Evolutionary conservation across 1,139 yeast genomes (phyloP), one percentile per base, ranked within the genome.

Genomic region (Hemisphaericaspora lyxosophila): DNA sequence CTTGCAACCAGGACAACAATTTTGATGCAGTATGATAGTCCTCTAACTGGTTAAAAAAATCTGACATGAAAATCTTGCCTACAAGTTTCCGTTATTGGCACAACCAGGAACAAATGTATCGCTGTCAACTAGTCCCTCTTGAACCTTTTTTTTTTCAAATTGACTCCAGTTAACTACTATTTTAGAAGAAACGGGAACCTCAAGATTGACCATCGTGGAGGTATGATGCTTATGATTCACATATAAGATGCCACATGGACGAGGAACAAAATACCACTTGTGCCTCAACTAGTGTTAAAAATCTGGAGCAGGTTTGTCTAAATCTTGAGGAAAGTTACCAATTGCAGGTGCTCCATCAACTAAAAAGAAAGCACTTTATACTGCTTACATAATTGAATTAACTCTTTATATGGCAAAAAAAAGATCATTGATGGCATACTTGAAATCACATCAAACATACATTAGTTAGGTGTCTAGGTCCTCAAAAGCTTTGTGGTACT

Each of bases 331-430:
- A 5, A 78, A 48, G 35, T 77, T 57, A 0, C 90, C 90, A 27
- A 76, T 64, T 1, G 78, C 73, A 53, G 83, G 90, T 3, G 90
- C 87, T 11, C 83, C 90, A 53, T 83, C 92, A 15, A 83, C 69
- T 26, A 80, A n/a, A n/a, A 56, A 4, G 85, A 75, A 32, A 80
- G 48, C 7, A 76, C 73, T 8, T 59, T 57, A 41, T 74, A 59
- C 34, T 73, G 54, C n/a, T 60, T 58, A 48, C 86, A 78, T 33
- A 75, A 54, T 11, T 55, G 46, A 4, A 70, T 64, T 34, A 82
- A 48, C 37, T 63, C 54, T 42, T 70, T 72, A 56, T 71, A 82
- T 0, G 92, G 90, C 26, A 81, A 51, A 20, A 61, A n/a, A n/a
- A n/a, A n/a, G n/a, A n/a, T 53, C 7, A 72, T 71, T 2, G 82